Evolutionary conservation across 441 rosid species (phyloP), one percentile per base, ranked within the genome.

Genomic region (Populus hybrid): DNA sequence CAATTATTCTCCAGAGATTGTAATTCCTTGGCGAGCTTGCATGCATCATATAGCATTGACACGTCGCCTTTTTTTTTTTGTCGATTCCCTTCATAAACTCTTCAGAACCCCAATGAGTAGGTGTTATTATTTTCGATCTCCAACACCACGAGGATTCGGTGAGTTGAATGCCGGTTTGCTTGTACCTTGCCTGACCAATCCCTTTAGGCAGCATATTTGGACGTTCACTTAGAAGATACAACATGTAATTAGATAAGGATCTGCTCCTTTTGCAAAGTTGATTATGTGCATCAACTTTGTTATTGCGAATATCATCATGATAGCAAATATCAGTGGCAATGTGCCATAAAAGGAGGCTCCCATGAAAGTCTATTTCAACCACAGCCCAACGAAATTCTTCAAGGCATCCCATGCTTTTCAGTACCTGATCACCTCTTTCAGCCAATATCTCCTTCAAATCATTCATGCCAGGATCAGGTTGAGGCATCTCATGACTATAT

Each of bases 111-210:
- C 57, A 46, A 46, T 46, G 0, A 46, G 20, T 4, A 0, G 1
- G 18, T 11, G 5, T 12, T 0, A 0, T 16, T 14, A 0, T 0
- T 12, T 0, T 0, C 16, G 0, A 50, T 50, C 57, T 50, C 57
- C 57, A 50, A 0, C 57, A 5, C 57, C 8, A 5, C 6, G 57
- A 50, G 57, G 0, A 0, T 14, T 50, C 0, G 6, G 57, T 1
- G 57, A 50, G 57, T 14, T 50, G 20, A 50, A 50, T 14, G 57
- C 57, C 57, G 57, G 57, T 5, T 50, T 50, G 57, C 57, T 50
- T 50, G 57, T 50, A 50, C 57, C 57, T 46, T 46, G 53, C 53
- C 20, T 1, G 0, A 50, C 57, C 20, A 14, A 50, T 50, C 57
- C 8, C 57, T 50, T 50, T 50, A 50, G 57, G 57, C 20, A 50